Evolutionary conservation across 2,329 filamentous ascomycete species (phyloP), one percentile per base, ranked within the genome.

Genomic region (Arthrobotrys sphaeroides): DNA sequence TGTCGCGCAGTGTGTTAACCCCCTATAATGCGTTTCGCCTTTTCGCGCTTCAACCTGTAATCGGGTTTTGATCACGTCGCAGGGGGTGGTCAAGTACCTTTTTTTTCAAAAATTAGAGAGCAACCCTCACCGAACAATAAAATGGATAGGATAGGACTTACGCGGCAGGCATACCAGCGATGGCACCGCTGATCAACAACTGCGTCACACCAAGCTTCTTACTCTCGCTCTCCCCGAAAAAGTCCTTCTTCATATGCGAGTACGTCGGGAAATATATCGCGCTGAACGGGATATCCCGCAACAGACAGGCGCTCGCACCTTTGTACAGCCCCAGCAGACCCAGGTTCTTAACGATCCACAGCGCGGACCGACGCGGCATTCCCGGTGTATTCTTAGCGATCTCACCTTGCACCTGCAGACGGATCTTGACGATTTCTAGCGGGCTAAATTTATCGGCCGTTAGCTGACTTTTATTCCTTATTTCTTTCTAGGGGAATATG

Each of bases 181-280:
- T 97, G 73, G 95, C 95, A 85, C 95, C 95, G 5, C 95, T 93
- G 18, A 92, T 95, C 77, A 99, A 87, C 68, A 99, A 90, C 84
- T 98, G 94, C 40, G 97, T 76, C 55, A 99, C 88, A 59, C 94
- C 92, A 22, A 99, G 89, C 84, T 92, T 95, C 85, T 97, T 93
- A 69, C 90, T 91, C 4, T 87, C 86, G 13, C 53, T 62, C 85
- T 99, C 95, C 83, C 95, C 94, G 80, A 98, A 99, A 82, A 94
- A 85, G 83, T 97, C 94, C 81, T 88, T 89, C 87, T 99, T 99
- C 80, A 99, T 84, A 82, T 99, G 95, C 82, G 88, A 91, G 86
- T 99, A 99, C 20, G 93, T 91, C 1, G 95, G 94, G 89, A 99
- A 99, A 86, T 99, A 99, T 82, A 99, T 99, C 80, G 93, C 93